Evolutionary conservation across 306 rosid genomes (phyloP).

Genomic region (Rosa persica): DNA sequence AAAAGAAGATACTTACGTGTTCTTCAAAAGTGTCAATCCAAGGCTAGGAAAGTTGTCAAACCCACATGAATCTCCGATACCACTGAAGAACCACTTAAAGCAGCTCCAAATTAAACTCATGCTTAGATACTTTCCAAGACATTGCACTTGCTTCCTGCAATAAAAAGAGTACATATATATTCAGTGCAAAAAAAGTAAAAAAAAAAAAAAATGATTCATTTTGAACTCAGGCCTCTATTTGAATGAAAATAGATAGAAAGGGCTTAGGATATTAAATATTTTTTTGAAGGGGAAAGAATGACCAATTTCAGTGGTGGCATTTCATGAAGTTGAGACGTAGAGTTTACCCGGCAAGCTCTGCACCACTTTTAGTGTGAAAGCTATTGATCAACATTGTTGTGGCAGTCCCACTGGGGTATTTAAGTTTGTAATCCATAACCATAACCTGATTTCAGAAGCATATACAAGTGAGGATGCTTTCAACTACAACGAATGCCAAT

Average conservation of each 20-base stretch:
- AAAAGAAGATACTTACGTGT: too few relatives aligned
- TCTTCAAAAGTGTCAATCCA: too few relatives aligned
- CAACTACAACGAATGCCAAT: not conserved
- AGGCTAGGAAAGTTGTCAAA: too few relatives aligned
- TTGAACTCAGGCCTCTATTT: not conserved
- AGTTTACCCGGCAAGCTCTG: slow-evolving; percentile 86
- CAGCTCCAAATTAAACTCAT: too few relatives aligned
- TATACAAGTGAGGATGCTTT: not conserved
- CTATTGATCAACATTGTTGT: slow-evolving; percentile 95
- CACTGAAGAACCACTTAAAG: too few relatives aligned
- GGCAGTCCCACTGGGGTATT: slow-evolving; percentile 95
- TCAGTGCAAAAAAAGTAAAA: not conserved
- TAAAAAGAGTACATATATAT: slow-evolving; percentile 8
- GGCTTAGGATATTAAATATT: not conserved
- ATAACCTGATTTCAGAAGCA: slow-evolving; percentile 63
- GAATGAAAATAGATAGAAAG: not conserved
- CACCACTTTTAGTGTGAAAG: slow-evolving; percentile 76
- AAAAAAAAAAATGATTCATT: not conserved
- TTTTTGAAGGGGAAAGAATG: not conserved
- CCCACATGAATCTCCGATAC: too few relatives aligned
- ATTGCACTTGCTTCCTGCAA: slow-evolving; percentile 68
- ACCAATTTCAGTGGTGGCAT: slow-evolving; percentile 15
- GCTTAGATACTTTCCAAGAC: too few relatives aligned
- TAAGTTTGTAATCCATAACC: slow-evolving; percentile 90
- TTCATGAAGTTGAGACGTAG: not conserved